Evolutionary conservation across 805 yeast genomes (phyloP).

Genomic region (Monosporozyma siamensis): DNA sequence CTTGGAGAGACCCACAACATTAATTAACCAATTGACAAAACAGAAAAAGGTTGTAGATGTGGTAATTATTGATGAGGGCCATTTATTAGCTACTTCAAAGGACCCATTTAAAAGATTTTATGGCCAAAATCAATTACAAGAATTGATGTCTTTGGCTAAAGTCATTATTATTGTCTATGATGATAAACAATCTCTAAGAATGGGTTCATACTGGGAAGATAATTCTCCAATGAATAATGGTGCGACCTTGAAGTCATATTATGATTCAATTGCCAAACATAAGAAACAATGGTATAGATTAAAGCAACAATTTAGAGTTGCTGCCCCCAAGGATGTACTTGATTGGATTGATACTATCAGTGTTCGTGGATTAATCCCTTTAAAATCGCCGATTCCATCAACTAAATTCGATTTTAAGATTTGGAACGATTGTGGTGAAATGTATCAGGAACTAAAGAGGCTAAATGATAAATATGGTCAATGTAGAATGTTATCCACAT

Average conservation of each 20-base stretch:
- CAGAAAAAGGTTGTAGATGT: constrained; percentile 30
- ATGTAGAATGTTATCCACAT: constrained; percentile 36
- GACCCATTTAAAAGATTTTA: constrained; percentile 38
- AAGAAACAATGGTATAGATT: constrained; percentile 26
- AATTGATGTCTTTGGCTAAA: constrained; percentile 32
- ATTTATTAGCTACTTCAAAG: constrained; percentile 35
- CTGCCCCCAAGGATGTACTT: constrained; percentile 32
- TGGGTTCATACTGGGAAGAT: constrained; percentile 39
- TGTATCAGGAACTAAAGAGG: constrained; percentile 31
- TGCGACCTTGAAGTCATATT: constrained; percentile 25
- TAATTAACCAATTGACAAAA: constrained; percentile 31
- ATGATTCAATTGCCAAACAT: constrained; percentile 13
- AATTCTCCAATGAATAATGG: constrained; percentile 27
- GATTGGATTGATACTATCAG: constrained; percentile 35
- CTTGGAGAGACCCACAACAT: constrained; percentile 39
- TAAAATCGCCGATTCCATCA: constrained; percentile 28
- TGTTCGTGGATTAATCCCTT: constrained; percentile 28
- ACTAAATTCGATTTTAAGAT: constrained; percentile 27
- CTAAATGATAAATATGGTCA: constrained; percentile 32
- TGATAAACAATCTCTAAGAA: constrained; percentile 37
- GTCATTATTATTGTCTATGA: constrained; percentile 37
- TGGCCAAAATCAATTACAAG: constrained; percentile 37
- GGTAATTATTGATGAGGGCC: constrained; percentile 39
- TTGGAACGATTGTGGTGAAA: constrained; percentile 35
- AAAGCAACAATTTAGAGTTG: constrained; percentile 36